A percentile compares a stretch with the other conserved stretches of the same genome.
These are phyloP conservation scores for Oryza nivara DNA, from an alignment of 176 grass and related monocot species.

Conservation along the genomic window DNA sequence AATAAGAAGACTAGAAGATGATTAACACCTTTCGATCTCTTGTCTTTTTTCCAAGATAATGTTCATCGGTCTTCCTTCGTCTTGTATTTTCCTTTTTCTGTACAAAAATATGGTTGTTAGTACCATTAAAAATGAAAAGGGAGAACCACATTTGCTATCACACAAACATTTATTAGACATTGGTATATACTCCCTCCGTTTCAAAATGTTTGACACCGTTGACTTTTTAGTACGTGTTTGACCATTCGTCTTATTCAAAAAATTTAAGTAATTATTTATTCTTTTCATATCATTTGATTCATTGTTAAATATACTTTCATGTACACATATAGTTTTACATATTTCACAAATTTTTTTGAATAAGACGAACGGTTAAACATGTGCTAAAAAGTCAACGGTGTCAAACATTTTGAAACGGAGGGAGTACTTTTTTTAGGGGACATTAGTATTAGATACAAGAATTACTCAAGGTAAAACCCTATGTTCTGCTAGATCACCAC, in stretches of 20 bases:
- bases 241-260: too few species aligned
- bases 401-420: too few species aligned
- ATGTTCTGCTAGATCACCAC: not conserved
- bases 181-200: not conserved
- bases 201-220: too few species aligned
- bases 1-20: not conserved
- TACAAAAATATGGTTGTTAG: conserved; percentile 13
- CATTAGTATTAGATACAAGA: not conserved
- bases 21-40: conserved; percentile 82
- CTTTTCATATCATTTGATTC: too few species aligned
- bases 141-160: not conserved
- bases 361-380: too few species aligned
- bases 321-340: too few species aligned
- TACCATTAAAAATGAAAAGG: not conserved
- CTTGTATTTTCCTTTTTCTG: conserved; percentile 89
- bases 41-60: conserved; percentile 63
- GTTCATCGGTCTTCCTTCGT: conserved; percentile 58
- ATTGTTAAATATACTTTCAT: too few species aligned
- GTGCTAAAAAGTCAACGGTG: too few species aligned
- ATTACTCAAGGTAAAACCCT: conserved; percentile 1
- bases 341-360: too few species aligned
- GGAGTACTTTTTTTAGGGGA: too few species aligned
- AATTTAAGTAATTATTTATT: too few species aligned
- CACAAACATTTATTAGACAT: not conserved
- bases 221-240: too few species aligned